Base-by-base conservation (phyloP, 2,329 filamentous ascomycete species). In the Nectriaceae sp. region DNA sequence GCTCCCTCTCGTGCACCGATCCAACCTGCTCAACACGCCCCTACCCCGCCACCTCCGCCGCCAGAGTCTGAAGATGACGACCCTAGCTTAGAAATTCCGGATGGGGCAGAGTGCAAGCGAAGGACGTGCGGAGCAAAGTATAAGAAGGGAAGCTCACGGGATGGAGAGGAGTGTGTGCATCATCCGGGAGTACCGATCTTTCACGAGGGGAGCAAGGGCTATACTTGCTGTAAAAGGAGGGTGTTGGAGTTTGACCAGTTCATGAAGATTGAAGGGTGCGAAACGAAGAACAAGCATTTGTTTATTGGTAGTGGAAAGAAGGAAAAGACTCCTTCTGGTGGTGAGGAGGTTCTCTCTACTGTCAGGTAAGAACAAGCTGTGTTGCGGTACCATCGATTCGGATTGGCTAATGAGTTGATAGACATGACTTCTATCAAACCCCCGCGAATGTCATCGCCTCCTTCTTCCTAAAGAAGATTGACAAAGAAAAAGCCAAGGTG, bases 201-300 rank as follows among this genome's bases (percentile, higher is more conserved):
- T 74, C 94, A 99, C 69, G 94, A 99, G 75, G 94, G 94, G 29
- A 96, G 90, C 74, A 99, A 99, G 76, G 94, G 94, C 1, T 99
- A 94, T 79, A 91, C 85, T 50, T 99, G 94, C 77, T 99, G 94
- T 75, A 97, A 97, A 81, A 80, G 90, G 62, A 82, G 91, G 31
- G 94, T 99, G 49, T 75, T 99, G 50, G 94, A 99, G 67, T 99
- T 99, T 70, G 92, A 99, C 68, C 88, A 97, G 70, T 99, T 99
- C 72, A 85, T 99, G 85, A 94, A 89, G 71, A 93, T 99, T 50
- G 85, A 89, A 61, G 94, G 94, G 1, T 99, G 94, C 73, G 85
- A 84, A 68, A 91, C 87, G 37, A 94, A 92, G 71, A 75, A 78
- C 37, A 78, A 81, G 51, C 94, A 99, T 75, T 71, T 96, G 57